Evolutionary conservation across 345 rosid genomes (phyloP), one percentile per base, ranked within the genome.

Genomic region (Isatis tinctoria): DNA sequence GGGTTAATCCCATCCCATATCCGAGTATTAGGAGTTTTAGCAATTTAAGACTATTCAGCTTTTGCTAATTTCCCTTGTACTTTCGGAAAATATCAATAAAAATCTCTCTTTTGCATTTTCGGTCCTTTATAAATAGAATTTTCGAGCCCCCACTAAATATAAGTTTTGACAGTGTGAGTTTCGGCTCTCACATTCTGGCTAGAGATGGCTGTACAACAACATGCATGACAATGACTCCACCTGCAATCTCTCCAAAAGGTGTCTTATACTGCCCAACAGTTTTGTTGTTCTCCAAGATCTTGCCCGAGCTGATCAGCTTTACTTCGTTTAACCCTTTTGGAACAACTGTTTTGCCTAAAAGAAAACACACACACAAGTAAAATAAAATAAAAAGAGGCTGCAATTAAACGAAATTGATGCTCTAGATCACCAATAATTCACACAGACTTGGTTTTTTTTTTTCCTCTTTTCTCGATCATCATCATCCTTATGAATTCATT

Each of bases 161-260:
- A n/a, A n/a, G n/a, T n/a, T n/a, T n/a, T n/a, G n/a, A n/a, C n/a
- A n/a, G n/a, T n/a, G n/a, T n/a, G n/a, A n/a, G n/a, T n/a, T n/a
- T n/a, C n/a, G n/a, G n/a, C n/a, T n/a, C n/a, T n/a, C n/a, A n/a
- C n/a, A n/a, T 61, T 85, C 85, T 90, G 1, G 83, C 85, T 39
- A 81, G 83, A 54, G 92, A 87, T 24, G 91, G 93, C 85, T 88
- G 96, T 76, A 90, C 94, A 85, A 90, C 97, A 78, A 90, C 97
- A 74, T 88, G 97, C 97, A 90, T 90, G 57, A 90, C 83, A 74
- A 80, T 83, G 10, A 76, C 73, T 32, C 74, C 90, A 17, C 90
- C 93, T 0, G 86, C 76, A 71, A 78, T 81, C 16, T 93, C 98
- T 41, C 90, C 87, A 48, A 81, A 86, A 10, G 97, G 97, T 43